phyloP scores from a whole-genome alignment of 2,329 filamentous ascomycete species.

The Davidsoniella neocaledoniae region DNA sequence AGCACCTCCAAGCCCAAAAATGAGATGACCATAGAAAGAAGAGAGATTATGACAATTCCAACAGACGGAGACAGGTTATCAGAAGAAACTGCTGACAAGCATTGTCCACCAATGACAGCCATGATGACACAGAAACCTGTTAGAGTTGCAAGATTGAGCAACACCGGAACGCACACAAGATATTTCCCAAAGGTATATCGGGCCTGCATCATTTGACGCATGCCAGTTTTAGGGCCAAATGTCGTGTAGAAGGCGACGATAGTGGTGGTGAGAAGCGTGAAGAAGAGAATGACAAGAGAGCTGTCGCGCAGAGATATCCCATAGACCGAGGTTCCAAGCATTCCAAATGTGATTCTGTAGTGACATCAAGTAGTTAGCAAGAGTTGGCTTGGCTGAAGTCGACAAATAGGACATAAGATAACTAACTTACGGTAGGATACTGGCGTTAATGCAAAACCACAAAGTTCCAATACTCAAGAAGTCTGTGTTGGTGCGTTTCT shows the following conservation, averaged over 20 bases:
- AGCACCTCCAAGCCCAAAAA: constrained; percentile 43
- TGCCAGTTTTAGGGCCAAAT: constrained; percentile 42
- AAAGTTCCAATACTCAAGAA: constrained; percentile 31
- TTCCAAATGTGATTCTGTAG: constrained; percentile 41
- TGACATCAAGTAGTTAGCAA: no score
- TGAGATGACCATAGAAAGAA: constrained; percentile 40
- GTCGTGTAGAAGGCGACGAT: constrained; percentile 40
- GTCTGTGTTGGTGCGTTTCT: constrained; percentile 24
- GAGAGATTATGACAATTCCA: constrained; percentile 43
- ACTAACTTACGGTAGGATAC: constrained; percentile 26
- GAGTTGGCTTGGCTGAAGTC: no score
- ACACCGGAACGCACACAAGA: constrained; percentile 39
- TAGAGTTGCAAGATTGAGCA: constrained; percentile 46
- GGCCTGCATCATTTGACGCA: constrained; percentile 50
- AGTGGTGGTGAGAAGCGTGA: constrained; percentile 36
- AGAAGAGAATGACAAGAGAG: constrained; percentile 45
- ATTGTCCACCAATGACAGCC: constrained; percentile 43
- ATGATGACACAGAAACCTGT: constrained; percentile 47
- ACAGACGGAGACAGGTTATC: constrained; percentile 33
- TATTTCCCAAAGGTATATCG: constrained; percentile 45
- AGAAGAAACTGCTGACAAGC: constrained; percentile 34
- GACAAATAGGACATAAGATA: background rate
- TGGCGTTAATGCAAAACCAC: constrained; percentile 32
- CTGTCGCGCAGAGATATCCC: constrained; percentile 39
- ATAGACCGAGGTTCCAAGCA: constrained; percentile 37